Percentiles rank a stretch among this genome's conserved stretches.
Conservation (phyloP, 2,329 filamentous ascomycete species). For the Fusarium ambrosium region DNA sequence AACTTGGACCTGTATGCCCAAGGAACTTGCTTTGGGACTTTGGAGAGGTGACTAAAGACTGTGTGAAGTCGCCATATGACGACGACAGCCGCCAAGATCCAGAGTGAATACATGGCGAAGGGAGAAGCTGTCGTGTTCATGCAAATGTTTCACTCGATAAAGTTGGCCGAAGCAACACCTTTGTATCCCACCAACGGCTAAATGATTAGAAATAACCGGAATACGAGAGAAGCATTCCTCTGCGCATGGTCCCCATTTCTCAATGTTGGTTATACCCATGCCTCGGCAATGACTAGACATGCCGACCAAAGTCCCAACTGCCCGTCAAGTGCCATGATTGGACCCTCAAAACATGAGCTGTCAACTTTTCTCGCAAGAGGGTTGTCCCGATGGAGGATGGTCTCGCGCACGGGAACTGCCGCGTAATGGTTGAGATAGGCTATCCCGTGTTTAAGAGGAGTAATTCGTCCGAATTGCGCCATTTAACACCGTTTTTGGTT, state of each 20-base stretch:
- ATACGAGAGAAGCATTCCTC: conserved; percentile 44
- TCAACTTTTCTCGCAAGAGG: background rate
- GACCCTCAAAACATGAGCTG: background rate
- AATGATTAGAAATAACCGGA: background rate
- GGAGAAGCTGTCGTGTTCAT: background rate
- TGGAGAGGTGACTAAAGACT: background rate
- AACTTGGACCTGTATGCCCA: background rate
- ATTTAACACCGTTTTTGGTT: background rate
- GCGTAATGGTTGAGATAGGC: background rate
- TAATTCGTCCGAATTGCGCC: background rate
- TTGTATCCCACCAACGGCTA: background rate
- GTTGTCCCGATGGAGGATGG: background rate
- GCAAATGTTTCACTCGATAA: background rate
- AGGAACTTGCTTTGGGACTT: conserved; percentile 4
- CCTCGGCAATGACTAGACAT: background rate
- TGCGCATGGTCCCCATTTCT: background rate
- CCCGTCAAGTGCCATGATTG: background rate
- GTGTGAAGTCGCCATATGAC: background rate
- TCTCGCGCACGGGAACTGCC: background rate
- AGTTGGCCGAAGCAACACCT: background rate
- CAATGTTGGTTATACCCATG: background rate
- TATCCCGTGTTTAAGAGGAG: background rate
- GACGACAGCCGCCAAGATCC: background rate
- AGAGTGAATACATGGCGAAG: background rate
- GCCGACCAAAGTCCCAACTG: background rate